Conservation (phyloP, 257 asterid genomes). For the Capsicum chinense region DNA sequence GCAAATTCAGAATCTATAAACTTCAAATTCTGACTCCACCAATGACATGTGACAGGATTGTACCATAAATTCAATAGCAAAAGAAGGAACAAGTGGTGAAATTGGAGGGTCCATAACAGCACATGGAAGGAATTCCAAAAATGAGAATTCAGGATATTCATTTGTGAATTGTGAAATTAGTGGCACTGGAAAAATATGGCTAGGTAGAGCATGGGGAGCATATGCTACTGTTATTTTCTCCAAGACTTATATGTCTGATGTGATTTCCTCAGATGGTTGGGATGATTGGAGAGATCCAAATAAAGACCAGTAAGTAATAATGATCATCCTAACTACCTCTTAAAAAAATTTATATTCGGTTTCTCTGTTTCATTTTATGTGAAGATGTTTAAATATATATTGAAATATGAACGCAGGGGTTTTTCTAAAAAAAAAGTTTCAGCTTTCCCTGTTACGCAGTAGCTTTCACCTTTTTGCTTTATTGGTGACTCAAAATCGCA, state of each 20-base stretch:
- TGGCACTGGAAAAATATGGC: conserved; percentile 83
- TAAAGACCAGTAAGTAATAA: conserved; percentile 59
- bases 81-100: conserved; percentile 38
- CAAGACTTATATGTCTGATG: conserved; percentile 65
- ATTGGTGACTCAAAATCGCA: no score
- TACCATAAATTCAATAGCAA: conserved; percentile 64
- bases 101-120: conserved; percentile 80
- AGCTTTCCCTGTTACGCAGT: no score
- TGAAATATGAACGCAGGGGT: background rate
- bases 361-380: background rate
- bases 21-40: background rate
- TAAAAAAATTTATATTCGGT: no score
- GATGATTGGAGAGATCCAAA: conserved; percentile 72
- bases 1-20: background rate
- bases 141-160: conserved; percentile 69
- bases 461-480: no score
- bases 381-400: background rate
- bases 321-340: background rate
- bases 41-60: conserved; percentile 48
- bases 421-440: no score
- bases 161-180: conserved; percentile 66
- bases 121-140: conserved; percentile 59
- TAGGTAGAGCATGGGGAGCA: conserved; percentile 90
- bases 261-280: conserved; percentile 81
- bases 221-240: conserved; percentile 70